Base-by-base conservation (phyloP, 148 eudicot genomes). In the Dianthus caryophyllus region DNA sequence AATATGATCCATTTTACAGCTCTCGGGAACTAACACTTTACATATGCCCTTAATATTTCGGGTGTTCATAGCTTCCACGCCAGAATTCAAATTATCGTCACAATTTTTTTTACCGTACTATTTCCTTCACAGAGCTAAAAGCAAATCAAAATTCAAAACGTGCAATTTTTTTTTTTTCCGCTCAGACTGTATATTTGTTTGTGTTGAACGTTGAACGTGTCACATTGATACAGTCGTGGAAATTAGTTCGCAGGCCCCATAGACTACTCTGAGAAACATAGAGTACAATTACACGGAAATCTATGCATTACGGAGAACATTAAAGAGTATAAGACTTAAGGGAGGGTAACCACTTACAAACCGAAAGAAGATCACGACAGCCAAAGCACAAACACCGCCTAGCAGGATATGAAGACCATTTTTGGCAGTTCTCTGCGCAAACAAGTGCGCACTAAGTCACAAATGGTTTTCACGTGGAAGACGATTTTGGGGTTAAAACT, bases 361-460 rank as follows among this genome's bases (percentile, higher is more conserved):
- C 61, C 97, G 97, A 66, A 88, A 91, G 86, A 87, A 91, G 74
- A 91, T 73, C 65, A 91, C 97, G 68, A 91, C 85, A 64, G 93
- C 83, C 75, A 91, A 75, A 65, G 97, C 92, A 76, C 96, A 88
- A 66, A 91, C 83, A 69, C 92, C 96, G 69, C 96, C 96, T 54
- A 91, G 96, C 68, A 91, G 96, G 76, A 91, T 82, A 71, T 88
- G 90, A 71, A 91, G 96, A 72, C 97, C 97, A 73, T 84, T 86
- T 73, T 77, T 83, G 31, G 97, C 97, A 51, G 90, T 91, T 86
- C 71, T 85, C 97, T 91, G 92, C 88, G 78, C 67, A 71, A 52
- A 66, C 9, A 65, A 63, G 52, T 31, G 6, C 9, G 31, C 62
- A n/a, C 11, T 31, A 16, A 58, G 41, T 53, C 0, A 1, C 43